Base-by-base conservation (phyloP, 2,329 filamentous ascomycete genomes). In the Aschersonia sp. region DNA sequence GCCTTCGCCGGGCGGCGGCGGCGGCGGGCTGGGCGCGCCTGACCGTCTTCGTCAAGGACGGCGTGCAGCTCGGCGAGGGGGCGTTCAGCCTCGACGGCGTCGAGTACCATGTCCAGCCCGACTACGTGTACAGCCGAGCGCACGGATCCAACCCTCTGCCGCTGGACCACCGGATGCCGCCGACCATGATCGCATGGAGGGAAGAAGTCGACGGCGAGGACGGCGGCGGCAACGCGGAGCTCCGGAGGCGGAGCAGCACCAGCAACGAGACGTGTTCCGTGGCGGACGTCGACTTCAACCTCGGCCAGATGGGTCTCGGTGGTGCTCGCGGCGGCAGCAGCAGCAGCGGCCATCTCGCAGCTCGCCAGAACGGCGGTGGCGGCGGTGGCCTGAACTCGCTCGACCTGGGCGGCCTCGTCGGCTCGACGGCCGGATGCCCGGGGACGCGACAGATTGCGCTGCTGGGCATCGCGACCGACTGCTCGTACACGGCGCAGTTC, bases 381-480 rank as follows among this genome's bases (percentile, higher is more conserved):
- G 22, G 9, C 22, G 33, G 46, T 4, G 46, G 42, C 4, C 31
- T 48, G 35, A 35, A 29, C 9, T 29, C 42, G 6, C 30, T 48
- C 22, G 30, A 48, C 33, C 41, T 48, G 30, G 35, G 37, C 4
- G 30, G 31, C 6, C 11, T 45, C 10, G 88, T 95, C 57, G 88
- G 88, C 37, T 80, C 75, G 47, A 85, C 83, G 0, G 59, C 66
- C 5, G 89, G 89, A 45, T 96, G 88, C 58, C 87, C 87, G 6
- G 78, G 73, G 1, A 85, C 85, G 5, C 77, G 86, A 51, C 86
- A 83, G 60, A 85, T 95, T 32, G 88, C 89, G 1, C 71, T 94
- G 42, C 76, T 96, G n/a, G 89, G 89, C n/a, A 76, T 95, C 29
- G 87, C 87, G 5, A 87, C 86, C 0, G 88, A 96, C 62, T 96